Evolutionary conservation across 2,329 filamentous ascomycete species (phyloP).

Genomic region (Karstenula rhodostoma): DNA sequence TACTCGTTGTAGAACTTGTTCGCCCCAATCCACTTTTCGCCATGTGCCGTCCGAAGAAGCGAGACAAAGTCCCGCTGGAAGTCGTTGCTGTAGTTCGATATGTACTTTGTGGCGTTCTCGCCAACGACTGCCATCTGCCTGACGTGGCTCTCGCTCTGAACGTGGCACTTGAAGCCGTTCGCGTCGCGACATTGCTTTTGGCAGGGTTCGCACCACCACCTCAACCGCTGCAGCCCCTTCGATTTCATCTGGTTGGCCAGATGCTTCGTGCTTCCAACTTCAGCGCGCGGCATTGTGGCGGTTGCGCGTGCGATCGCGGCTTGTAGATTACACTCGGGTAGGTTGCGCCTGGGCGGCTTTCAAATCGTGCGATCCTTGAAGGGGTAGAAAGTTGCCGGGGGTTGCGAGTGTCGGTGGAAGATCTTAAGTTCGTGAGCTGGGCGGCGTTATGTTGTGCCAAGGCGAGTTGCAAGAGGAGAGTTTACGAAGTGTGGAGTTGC

Average conservation of each 20-base stretch:
- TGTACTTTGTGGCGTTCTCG: slow-evolving; percentile 83
- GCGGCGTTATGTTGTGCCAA: background rate
- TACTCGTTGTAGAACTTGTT: slow-evolving; percentile 97
- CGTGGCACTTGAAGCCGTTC: slow-evolving; percentile 77
- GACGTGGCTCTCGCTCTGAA: slow-evolving; percentile 83
- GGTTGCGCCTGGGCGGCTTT: slow-evolving; percentile 8
- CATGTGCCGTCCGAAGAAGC: slow-evolving; percentile 82
- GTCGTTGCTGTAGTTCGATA: slow-evolving; percentile 81
- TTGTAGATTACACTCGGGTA: too few species aligned
- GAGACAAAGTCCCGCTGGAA: slow-evolving; percentile 83
- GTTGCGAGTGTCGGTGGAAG: background rate
- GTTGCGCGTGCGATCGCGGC: background rate
- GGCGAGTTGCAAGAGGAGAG: background rate
- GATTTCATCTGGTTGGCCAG: slow-evolving; percentile 90
- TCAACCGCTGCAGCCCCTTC: slow-evolving; percentile 67
- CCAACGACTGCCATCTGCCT: slow-evolving; percentile 89
- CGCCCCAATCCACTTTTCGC: slow-evolving; percentile 86
- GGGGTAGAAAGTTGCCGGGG: too few species aligned
- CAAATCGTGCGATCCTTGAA: too few species aligned
- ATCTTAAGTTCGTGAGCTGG: too few species aligned
- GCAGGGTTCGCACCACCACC: slow-evolving; percentile 91
- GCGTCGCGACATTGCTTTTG: slow-evolving; percentile 80
- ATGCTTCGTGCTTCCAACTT: slow-evolving; percentile 90
- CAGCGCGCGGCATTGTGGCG: slow-evolving; percentile 81
- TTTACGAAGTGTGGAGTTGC: background rate